Percentiles rank a stretch among this genome's conserved stretches.
Conservation (phyloP, 108 stramenopile genomes). For the Stephanodiscus minutulus region DNA sequence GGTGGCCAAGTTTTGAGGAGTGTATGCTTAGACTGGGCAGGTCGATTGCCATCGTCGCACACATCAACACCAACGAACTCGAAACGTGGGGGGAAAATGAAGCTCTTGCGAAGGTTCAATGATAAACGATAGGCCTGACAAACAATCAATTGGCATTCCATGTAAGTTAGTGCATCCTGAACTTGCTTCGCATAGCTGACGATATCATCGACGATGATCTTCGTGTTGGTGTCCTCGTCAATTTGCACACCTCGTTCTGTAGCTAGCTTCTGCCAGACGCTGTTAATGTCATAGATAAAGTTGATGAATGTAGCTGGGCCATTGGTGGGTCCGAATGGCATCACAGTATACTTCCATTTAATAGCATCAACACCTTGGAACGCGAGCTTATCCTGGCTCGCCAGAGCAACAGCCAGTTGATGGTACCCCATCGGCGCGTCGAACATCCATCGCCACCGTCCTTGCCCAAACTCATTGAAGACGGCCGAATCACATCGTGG, state of each 20-base stretch:
- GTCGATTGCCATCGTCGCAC: not conserved
- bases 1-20: not conserved
- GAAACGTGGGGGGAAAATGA: not conserved
- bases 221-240: not conserved
- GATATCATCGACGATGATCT: not conserved
- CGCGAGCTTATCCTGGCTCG: not conserved
- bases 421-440: constrained; percentile 7
- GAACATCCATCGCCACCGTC: not conserved
- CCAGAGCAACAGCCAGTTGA: not conserved
- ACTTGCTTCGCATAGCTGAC: not conserved
- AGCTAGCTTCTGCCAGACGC: not conserved
- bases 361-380: too few relatives aligned
- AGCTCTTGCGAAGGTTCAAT: not conserved
- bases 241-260: not conserved
- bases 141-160: not conserved
- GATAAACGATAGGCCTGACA: not conserved
- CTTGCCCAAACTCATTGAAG: not conserved
- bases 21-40: not conserved
- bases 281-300: not conserved
- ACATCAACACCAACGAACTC: not conserved
- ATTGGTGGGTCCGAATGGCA: not conserved
- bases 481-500: not conserved
- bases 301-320: not conserved
- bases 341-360: not conserved
- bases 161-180: not conserved